Evolutionary conservation across 768 basidiomycete genomes (phyloP).

Genomic region (Tephrocybe sp.): DNA sequence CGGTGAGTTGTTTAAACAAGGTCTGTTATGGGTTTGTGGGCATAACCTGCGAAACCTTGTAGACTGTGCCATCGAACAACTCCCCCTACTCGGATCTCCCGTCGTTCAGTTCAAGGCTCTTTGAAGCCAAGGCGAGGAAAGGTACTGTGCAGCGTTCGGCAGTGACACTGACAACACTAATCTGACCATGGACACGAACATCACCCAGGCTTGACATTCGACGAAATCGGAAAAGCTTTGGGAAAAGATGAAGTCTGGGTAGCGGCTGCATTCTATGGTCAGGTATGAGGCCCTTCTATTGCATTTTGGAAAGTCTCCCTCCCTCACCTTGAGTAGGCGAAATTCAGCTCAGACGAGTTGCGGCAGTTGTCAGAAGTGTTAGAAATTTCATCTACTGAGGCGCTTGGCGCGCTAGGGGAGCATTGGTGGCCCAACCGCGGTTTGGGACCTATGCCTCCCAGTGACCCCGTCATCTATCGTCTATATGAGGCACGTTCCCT

Average conservation of each 20-base stretch:
- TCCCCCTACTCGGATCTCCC: conserved; percentile 51
- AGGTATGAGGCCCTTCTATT: conserved; percentile 37
- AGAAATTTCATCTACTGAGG: conserved; percentile 36
- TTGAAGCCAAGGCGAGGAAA: conserved; percentile 67
- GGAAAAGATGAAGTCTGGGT: conserved; percentile 80
- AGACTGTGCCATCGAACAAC: conserved; percentile 43
- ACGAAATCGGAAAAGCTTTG: conserved; percentile 60
- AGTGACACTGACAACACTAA: not conserved
- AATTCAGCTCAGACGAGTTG: conserved; percentile 61
- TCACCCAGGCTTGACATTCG: conserved; percentile 61
- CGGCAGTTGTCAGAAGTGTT: conserved; percentile 47
- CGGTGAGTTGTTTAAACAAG: conserved; percentile 10
- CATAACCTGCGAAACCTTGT: not conserved
- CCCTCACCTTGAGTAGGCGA: conserved; percentile 54
- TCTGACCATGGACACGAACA: not conserved
- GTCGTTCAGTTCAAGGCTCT: conserved; percentile 44
- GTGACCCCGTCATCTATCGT: conserved; percentile 78
- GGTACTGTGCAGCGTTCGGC: conserved; percentile 32
- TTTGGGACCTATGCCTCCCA: conserved; percentile 67
- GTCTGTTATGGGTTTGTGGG: not conserved
- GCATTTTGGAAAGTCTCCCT: too few relatives aligned
- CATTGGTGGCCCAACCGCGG: conserved; percentile 79
- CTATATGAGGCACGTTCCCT: conserved; percentile 73
- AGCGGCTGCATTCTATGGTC: conserved; percentile 79
- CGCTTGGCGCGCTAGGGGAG: conserved; percentile 49